phyloP scores from a whole-genome alignment of 1,139 yeast genomes.

The Yamadazyma buinensis region DNA sequence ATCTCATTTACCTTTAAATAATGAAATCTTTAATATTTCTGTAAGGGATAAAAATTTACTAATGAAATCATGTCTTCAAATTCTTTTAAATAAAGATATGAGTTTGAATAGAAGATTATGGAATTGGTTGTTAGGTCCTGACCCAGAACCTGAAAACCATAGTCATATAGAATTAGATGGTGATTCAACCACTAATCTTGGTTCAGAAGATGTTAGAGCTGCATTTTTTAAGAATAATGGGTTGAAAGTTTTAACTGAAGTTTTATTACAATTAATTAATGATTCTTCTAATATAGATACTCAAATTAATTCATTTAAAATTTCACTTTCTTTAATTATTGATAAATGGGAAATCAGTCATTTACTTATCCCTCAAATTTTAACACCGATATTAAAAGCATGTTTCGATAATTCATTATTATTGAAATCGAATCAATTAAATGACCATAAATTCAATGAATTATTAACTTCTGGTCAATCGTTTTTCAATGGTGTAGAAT shows the following conservation, averaged over 20 bases:
- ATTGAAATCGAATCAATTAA: neutral
- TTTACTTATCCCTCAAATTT: conserved; percentile 62
- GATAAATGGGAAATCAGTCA: conserved; percentile 95
- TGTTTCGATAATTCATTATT: conserved; percentile 14
- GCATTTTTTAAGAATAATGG: conserved; percentile 63
- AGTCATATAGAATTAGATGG: conserved; percentile 1
- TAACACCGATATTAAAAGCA: conserved; percentile 56
- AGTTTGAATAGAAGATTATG: conserved; percentile 88
- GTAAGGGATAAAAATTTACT: conserved; percentile 54
- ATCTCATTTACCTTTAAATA: conserved; percentile 60
- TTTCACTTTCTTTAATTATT: conserved; percentile 64
- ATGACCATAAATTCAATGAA: conserved; percentile 23
- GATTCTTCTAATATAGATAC: conserved; percentile 20
- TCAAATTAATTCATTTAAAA: conserved; percentile 52
- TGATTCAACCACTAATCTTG: neutral
- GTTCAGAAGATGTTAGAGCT: conserved; percentile 14
- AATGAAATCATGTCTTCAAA: conserved; percentile 58
- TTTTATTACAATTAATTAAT: conserved; percentile 48
- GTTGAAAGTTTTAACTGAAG: conserved; percentile 42
- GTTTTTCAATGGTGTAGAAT: conserved; percentile 84
- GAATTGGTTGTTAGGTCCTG: conserved; percentile 89
- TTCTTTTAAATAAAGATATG: conserved; percentile 83
- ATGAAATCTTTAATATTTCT: conserved; percentile 53
- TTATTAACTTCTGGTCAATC: conserved; percentile 56
- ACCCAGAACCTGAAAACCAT: conserved; percentile 9